Evolutionary conservation across 768 basidiomycete species (phyloP).

Genomic region (Collybia sp.): DNA sequence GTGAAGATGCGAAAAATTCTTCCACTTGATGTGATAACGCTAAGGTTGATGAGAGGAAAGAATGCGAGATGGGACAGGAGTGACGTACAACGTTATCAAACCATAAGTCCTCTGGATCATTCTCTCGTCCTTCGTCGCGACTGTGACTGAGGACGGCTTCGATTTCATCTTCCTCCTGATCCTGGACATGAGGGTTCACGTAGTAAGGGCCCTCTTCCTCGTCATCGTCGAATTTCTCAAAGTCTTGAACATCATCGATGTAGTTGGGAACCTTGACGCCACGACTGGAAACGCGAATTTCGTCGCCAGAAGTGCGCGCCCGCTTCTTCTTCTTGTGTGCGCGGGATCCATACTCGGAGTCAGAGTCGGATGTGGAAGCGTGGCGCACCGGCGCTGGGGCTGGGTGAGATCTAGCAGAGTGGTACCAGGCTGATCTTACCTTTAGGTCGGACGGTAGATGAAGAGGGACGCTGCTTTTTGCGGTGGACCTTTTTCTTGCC

Average conservation of each 20-base stretch:
- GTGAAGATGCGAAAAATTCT: slow-evolving; percentile 95
- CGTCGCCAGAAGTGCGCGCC: slow-evolving; percentile 51
- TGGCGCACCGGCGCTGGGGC: slow-evolving; percentile 45
- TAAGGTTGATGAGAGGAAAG: slow-evolving; percentile 25
- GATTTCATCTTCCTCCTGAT: slow-evolving; percentile 81
- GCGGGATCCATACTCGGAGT: slow-evolving; percentile 83
- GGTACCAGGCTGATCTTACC: slow-evolving; percentile 30
- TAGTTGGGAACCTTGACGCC: slow-evolving; percentile 84
- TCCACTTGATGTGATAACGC: slow-evolving; percentile 99
- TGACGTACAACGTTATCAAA: slow-evolving; percentile 76
- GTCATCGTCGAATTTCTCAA: slow-evolving; percentile 66
- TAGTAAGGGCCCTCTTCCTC: slow-evolving; percentile 57
- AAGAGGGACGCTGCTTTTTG: slow-evolving; percentile 59
- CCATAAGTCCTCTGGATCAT: slow-evolving; percentile 79
- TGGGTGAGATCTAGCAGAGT: not conserved
- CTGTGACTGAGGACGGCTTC: slow-evolving; percentile 86
- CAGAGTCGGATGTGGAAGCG: slow-evolving; percentile 66
- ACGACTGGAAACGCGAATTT: slow-evolving; percentile 73
- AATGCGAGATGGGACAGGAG: slow-evolving; percentile 5
- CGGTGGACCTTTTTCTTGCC: slow-evolving; percentile 62
- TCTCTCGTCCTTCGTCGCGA: slow-evolving; percentile 77
- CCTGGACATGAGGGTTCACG: slow-evolving; percentile 44
- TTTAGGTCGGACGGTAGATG: slow-evolving; percentile 50
- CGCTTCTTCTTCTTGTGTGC: slow-evolving; percentile 83
- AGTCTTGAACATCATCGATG: slow-evolving; percentile 75